Evolutionary conservation across 768 basidiomycete genomes (phyloP).

Genomic region (Boletus pseudopeckii): DNA sequence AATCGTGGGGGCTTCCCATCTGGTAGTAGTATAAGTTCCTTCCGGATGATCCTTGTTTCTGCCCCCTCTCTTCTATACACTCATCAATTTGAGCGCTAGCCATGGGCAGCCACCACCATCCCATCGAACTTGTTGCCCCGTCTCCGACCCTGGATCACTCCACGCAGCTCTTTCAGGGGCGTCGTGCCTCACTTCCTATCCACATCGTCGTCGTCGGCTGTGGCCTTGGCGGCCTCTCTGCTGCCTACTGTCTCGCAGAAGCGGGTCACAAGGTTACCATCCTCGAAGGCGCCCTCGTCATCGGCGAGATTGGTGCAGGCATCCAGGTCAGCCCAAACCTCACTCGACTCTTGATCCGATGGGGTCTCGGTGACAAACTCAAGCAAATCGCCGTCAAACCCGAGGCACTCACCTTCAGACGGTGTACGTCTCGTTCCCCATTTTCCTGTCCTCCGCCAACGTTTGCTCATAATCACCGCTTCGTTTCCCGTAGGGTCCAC

Average conservation of each 20-base stretch:
- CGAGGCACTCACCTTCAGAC: constrained; percentile 36
- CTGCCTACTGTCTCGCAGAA: constrained; percentile 43
- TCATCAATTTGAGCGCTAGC: not conserved
- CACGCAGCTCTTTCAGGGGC: constrained; percentile 19
- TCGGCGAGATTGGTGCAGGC: constrained; percentile 50
- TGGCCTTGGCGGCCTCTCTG: constrained; percentile 48
- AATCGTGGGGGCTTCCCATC: too few relatives aligned
- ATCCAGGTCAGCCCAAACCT: constrained; percentile 47
- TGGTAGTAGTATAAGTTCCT: constrained; percentile 1
- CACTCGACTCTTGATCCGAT: constrained; percentile 44
- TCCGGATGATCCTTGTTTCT: not conserved
- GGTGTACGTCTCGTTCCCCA: constrained; percentile 33
- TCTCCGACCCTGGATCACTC: not conserved
- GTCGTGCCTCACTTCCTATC: constrained; percentile 25
- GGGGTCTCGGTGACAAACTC: constrained; percentile 46
- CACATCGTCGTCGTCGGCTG: constrained; percentile 46
- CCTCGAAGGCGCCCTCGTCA: constrained; percentile 38
- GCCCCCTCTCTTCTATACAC: not conserved
- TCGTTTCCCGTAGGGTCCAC: constrained; percentile 22
- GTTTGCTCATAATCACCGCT: not conserved
- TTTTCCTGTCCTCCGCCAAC: not conserved
- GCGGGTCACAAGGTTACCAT: constrained; percentile 49
- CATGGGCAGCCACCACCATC: not conserved
- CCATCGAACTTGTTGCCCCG: too few relatives aligned
- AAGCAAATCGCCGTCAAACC: constrained; percentile 39